phyloP scores from a whole-genome alignment of 2,329 filamentous ascomycete species.

The Harringtonia lauricola region DNA sequence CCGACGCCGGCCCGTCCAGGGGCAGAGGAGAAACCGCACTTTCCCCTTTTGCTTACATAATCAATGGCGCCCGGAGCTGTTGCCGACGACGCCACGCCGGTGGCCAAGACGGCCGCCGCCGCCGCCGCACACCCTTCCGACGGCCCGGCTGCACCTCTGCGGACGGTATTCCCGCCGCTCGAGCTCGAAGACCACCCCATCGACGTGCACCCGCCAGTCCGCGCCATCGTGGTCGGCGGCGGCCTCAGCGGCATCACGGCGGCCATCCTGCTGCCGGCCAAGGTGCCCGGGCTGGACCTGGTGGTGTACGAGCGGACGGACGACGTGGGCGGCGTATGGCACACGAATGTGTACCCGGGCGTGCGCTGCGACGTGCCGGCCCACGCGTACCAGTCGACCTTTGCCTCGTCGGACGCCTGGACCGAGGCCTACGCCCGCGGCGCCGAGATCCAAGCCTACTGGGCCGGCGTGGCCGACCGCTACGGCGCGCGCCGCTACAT shows the following conservation, averaged over 20 bases:
- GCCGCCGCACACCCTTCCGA: too few relatives aligned
- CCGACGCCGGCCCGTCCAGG: too few relatives aligned
- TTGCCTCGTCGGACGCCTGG: slow-evolving; percentile 11
- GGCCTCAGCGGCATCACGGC: slow-evolving; percentile 34
- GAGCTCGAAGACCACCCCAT: too few relatives aligned
- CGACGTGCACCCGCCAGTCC: too few relatives aligned
- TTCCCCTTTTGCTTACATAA: too few relatives aligned
- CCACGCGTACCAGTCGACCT: slow-evolving; percentile 11
- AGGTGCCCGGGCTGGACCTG: slow-evolving; percentile 8
- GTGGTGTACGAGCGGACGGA: slow-evolving; percentile 7
- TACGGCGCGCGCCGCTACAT: slow-evolving; percentile 4
- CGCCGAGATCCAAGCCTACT: slow-evolving; percentile 11
- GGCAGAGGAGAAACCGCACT: too few relatives aligned
- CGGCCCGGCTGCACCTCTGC: too few relatives aligned
- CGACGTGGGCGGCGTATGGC: slow-evolving; percentile 1
- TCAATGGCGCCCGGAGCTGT: too few relatives aligned
- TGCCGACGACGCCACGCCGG: too few relatives aligned
- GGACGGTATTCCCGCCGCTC: too few relatives aligned
- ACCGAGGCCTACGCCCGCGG: slow-evolving; percentile 10
- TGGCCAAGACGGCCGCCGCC: too few relatives aligned
- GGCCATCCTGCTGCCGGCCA: slow-evolving; percentile 9
- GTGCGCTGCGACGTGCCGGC: slow-evolving; percentile 13
- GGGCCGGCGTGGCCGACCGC: not conserved
- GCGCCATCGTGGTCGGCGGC: slow-evolving; percentile 27
- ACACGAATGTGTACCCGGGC: slow-evolving; percentile 18